Base-by-base conservation (phyloP, 305 asterid genomes). In the Fraxinus dipetala region DNA sequence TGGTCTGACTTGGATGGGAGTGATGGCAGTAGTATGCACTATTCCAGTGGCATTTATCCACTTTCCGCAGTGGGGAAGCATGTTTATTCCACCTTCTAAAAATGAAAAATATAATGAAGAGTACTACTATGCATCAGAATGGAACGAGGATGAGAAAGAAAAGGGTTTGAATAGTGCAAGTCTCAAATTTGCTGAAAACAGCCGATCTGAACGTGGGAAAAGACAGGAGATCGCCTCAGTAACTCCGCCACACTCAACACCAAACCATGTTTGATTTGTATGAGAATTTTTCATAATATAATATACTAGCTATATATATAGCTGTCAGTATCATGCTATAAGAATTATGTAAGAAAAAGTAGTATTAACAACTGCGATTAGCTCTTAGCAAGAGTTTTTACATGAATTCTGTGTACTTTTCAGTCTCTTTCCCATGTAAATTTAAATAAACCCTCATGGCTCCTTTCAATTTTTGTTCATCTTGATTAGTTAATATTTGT, bases 61-160 rank as follows among this genome's bases (percentile, higher is more conserved):
- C 75, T 85, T 85, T 30, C 83, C 87, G 3, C 87, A 82, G 24
- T 85, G 87, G 87, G 87, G 87, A 0, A 79, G 87, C 75, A 85
- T 85, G 87, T 72, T 85, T 38, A 48, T 79, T 63, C 85, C 87
- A 0, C 85, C 84, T 7, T 82, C 85, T 0, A 79, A 70, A 24
- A 72, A 76, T 36, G 86, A 6, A n/a, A 85, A 85, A 28, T 51
- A 67, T 8, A 35, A 34, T 11, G 88, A 85, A 79, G 84, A 85
- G 34, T 26, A 80, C 79, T 85, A 85, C 28, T 85, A 85, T 11
- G 72, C 74, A 7, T 75, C 73, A 13, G 84, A 85, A 18, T 85
- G 83, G 81, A 67, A 75, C 11, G 85, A 79, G 43, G 77, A 80
- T n/a, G 85, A 85, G 78, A 82, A 32, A 48, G 67, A 51, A 10